These are phyloP conservation scores for Diplocarpon rosae DNA, from an alignment of 2,329 filamentous ascomycete genomes.

Conservation along the genomic window DNA sequence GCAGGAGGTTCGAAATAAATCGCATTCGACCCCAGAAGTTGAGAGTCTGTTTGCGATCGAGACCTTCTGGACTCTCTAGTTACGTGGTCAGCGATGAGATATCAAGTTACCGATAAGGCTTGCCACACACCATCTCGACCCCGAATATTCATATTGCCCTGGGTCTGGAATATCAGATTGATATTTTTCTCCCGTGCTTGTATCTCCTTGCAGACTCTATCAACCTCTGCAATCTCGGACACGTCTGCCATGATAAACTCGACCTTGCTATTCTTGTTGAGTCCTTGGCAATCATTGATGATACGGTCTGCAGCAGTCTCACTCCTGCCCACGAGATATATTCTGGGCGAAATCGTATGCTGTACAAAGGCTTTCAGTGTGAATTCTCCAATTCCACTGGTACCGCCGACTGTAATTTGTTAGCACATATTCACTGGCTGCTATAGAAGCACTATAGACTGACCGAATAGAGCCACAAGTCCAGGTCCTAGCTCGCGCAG, in stretches of 20 bases:
- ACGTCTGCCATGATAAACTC: conserved; percentile 37
- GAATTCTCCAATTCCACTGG: conserved; percentile 39
- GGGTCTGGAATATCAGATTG: conserved; percentile 44
- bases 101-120: too few relatives aligned
- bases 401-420: conserved; percentile 31
- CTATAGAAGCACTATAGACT: background rate
- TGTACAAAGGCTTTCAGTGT: conserved; percentile 35
- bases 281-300: conserved; percentile 30
- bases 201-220: conserved; percentile 39
- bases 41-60: conserved; percentile 21
- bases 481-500: conserved; percentile 23
- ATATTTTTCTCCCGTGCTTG: conserved; percentile 37
- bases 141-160: conserved; percentile 32
- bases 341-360: conserved; percentile 30
- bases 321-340: conserved; percentile 39
- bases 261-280: conserved; percentile 35
- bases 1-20: conserved; percentile 45
- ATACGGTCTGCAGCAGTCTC: conserved; percentile 32
- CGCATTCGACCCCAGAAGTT: conserved; percentile 47
- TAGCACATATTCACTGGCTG: background rate
- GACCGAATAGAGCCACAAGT: conserved; percentile 24
- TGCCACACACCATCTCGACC: conserved; percentile 17
- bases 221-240: conserved; percentile 36
- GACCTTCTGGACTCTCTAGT: conserved; percentile 22
- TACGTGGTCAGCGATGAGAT: background rate